Conservation (phyloP, 108 stramenopile species). For the Asterionellopsis glacialis region DNA sequence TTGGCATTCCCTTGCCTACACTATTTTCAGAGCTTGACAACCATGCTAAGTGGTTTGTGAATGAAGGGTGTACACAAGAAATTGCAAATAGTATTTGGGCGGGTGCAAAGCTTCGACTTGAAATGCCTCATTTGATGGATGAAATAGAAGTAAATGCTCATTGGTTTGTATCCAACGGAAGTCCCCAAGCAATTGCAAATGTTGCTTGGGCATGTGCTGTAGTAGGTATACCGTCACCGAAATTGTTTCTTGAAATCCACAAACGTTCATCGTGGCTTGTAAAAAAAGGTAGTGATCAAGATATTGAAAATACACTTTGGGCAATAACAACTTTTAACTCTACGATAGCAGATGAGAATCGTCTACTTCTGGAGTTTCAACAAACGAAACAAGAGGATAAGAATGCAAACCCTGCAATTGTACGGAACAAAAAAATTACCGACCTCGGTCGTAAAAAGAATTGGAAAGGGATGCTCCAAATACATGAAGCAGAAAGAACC, state of each 20-base stretch:
- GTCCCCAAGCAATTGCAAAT: background rate
- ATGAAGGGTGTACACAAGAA: slow-evolving; percentile 9
- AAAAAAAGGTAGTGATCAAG: background rate
- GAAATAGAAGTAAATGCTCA: background rate
- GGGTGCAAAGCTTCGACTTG: slow-evolving; percentile 10
- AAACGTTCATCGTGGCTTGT: background rate
- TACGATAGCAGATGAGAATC: too few relatives aligned
- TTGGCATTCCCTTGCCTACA: slow-evolving; percentile 5
- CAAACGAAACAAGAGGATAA: too few relatives aligned
- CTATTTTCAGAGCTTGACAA: slow-evolving; percentile 2
- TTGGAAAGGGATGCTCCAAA: background rate
- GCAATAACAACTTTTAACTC: background rate
- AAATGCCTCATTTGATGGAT: background rate
- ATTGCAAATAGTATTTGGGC: slow-evolving; percentile 20
- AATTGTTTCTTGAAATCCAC: background rate
- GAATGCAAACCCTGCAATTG: too few relatives aligned
- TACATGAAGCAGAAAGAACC: background rate
- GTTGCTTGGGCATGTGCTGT: slow-evolving; percentile 1
- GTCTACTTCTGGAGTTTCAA: too few relatives aligned
- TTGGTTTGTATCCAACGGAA: background rate
- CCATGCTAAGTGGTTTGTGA: slow-evolving; percentile 1
- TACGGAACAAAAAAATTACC: background rate
- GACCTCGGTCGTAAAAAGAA: background rate
- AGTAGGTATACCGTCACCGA: background rate
- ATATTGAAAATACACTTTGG: background rate